Evolutionary conservation across 768 basidiomycete genomes (phyloP), one percentile per base, ranked within the genome.

Genomic region (Tubosaeta brunneosetosa): DNA sequence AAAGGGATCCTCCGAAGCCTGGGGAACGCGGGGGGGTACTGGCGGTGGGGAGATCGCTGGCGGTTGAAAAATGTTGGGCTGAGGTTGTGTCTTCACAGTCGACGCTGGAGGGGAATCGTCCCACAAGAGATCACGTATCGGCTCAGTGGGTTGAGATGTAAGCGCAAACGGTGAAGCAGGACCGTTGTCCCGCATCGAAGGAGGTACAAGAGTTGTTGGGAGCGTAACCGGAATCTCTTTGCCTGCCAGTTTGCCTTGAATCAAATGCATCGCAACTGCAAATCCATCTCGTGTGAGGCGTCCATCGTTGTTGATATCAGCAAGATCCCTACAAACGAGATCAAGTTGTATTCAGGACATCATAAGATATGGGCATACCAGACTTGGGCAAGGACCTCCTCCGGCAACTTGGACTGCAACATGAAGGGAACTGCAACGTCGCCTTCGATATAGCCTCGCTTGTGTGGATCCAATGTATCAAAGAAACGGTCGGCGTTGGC

Each of bases 391-490:
- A 99, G 77, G 25, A 81, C 77, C 26, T 86, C 85, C 55, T 90
- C 88, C 1, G 85, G 78, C 43, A 99, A 72, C 43, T 88, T 85
- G 31, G 92, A 94, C 69, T 93, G 85, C 53, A 95, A 67, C 86
- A 99, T 88, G 71, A 98, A 98, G 3, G 91, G 92, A 5, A 97
- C 97, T 8, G 93, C 97, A 32, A 91, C 83, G 53, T 95, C 92
- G 8, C 94, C 94, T 64, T 94, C 93, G 17, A 98, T 87, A 63
- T 77, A 90, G 0, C 93, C 94, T 53, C 73, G 78, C 58, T 79
- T 83, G 56, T 80, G 77, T 14, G 77, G 68, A 67, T 99, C 97
- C 36, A 98, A 77, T n/a, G 73, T 74, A 52, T 87, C 83, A 65
- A 97, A 99, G 71, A 84, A 85, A 11, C 71, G 73, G 68, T 98